phyloP scores from a whole-genome alignment of 2,329 filamentous ascomycete species.

The Macrophomina pseudophaseolina region DNA sequence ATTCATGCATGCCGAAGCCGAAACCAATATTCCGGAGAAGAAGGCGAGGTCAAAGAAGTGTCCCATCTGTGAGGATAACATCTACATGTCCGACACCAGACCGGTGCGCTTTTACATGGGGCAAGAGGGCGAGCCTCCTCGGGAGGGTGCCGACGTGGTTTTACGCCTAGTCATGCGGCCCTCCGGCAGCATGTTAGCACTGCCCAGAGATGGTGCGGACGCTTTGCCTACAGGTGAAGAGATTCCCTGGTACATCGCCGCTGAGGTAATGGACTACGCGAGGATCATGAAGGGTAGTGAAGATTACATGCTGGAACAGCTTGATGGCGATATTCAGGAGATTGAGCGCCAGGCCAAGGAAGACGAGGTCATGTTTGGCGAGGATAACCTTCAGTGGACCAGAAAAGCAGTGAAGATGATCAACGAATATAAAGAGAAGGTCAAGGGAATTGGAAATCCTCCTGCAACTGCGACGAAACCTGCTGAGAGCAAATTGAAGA shows the following conservation, averaged over 20 bases:
- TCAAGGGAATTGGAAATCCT: slow-evolving; percentile 70
- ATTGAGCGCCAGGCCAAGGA: slow-evolving; percentile 79
- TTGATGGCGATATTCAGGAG: slow-evolving; percentile 76
- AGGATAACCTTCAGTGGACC: slow-evolving; percentile 86
- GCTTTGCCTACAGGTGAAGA: slow-evolving; percentile 71
- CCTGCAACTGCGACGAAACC: slow-evolving; percentile 59
- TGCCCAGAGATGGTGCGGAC: slow-evolving; percentile 82
- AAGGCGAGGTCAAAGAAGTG: slow-evolving; percentile 89
- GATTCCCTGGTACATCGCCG: slow-evolving; percentile 93
- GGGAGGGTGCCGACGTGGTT: slow-evolving; percentile 87
- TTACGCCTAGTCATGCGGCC: slow-evolving; percentile 83
- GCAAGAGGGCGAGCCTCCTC: slow-evolving; percentile 80
- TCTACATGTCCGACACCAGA: slow-evolving; percentile 89
- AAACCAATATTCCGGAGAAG: slow-evolving; percentile 67
- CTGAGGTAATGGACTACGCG: slow-evolving; percentile 92
- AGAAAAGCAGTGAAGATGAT: slow-evolving; percentile 80
- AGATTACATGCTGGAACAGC: slow-evolving; percentile 84
- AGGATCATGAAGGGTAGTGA: slow-evolving; percentile 93
- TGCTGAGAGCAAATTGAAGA: slow-evolving; percentile 53
- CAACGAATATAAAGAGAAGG: slow-evolving; percentile 74
- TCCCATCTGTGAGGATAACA: slow-evolving; percentile 89
- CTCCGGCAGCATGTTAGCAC: slow-evolving; percentile 79
- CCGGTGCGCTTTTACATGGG: slow-evolving; percentile 91
- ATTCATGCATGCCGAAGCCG: slow-evolving; percentile 88
- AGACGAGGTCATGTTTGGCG: slow-evolving; percentile 89